Percentiles rank a stretch among this genome's conserved stretches.
These are phyloP conservation scores for Chimonanthus salicifolius DNA, from an alignment of 164 flowering plant genomes.

Conservation along the genomic window DNA sequence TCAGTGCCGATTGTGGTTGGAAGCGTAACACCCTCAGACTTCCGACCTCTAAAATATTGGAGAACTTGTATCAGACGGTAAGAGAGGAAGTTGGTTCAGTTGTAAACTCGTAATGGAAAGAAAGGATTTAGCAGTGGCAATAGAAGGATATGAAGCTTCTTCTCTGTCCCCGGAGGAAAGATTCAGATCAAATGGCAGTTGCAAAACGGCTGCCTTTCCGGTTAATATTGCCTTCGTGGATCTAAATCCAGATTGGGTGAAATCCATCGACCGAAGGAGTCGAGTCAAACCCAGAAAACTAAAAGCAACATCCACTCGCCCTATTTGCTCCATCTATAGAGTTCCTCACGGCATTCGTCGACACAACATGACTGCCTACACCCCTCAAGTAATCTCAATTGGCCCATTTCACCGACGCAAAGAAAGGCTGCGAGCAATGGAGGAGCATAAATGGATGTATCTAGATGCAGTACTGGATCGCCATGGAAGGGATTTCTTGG, in stretches of 20 bases:
- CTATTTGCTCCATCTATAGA: not conserved
- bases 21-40: too few relatives aligned
- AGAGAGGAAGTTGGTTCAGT: too few relatives aligned
- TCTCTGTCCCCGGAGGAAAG: too few relatives aligned
- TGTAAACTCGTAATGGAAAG: too few relatives aligned
- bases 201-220: too few relatives aligned
- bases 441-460: slow-evolving; percentile 7
- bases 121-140: too few relatives aligned
- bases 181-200: too few relatives aligned
- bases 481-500: not conserved
- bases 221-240: not conserved
- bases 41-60: too few relatives aligned
- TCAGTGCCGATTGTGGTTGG: too few relatives aligned
- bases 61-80: too few relatives aligned
- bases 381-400: slow-evolving; percentile 1
- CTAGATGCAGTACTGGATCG: not conserved
- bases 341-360: not conserved
- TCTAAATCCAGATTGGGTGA: not conserved
- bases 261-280: not conserved
- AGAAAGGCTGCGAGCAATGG: not conserved
- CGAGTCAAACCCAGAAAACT: not conserved
- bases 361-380: not conserved
- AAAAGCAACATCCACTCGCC: not conserved
- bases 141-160: too few relatives aligned
- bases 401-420: slow-evolving; percentile 5